Base-by-base conservation (phyloP, 2,329 filamentous ascomycete species). In the Nigrospora sphaerica region DNA sequence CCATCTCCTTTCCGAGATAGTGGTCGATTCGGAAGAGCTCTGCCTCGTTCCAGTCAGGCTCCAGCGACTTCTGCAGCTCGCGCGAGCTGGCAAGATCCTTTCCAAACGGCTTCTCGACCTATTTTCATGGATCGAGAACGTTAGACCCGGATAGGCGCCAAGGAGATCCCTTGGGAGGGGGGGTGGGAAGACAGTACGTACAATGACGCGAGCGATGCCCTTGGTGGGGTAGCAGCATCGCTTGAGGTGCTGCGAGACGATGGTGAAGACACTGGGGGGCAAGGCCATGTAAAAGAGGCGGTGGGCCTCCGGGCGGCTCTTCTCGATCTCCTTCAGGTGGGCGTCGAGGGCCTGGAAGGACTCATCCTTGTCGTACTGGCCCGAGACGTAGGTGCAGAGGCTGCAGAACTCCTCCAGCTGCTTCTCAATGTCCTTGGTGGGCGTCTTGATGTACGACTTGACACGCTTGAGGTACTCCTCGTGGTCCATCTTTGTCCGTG, bases 1-100 rank as follows among this genome's bases (percentile, higher is more conserved):
- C 93, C 93, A 98, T 98, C 73, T 98, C 93, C 79, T 98, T 98
- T 61, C 95, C 95, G 41, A 98, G 82, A 70, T 98, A 98, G 74
- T 98, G 93, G 68, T 98, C 93, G 62, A 98, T 98, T 64, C 93
- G 90, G 83, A 95, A 98, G 57, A 98, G 85, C 73, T 98, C 93
- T 45, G 97, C 92, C 71, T 98, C 95, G 63, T 88, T 93, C 95
- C 93, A 98, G 73, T 98, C 90, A 38, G 93, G 93, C 64, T 92
- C 88, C 53, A 98, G 81, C 9, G 93, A 95, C 68, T 88, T 90
- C 66, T 97, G 92, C 51, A 98, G 81, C 70, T 95, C 89, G 49
- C 93, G 85, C 45, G 93, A 97, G 73, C 91, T 96, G 47, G 80
- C 83, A 51, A 98, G 80, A 67, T 98, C 93, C 74, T 97, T 97